phyloP scores from a whole-genome alignment of 225 moss, liverwort and hornwort species.

The Pseudisothecium myosuroides region DNA sequence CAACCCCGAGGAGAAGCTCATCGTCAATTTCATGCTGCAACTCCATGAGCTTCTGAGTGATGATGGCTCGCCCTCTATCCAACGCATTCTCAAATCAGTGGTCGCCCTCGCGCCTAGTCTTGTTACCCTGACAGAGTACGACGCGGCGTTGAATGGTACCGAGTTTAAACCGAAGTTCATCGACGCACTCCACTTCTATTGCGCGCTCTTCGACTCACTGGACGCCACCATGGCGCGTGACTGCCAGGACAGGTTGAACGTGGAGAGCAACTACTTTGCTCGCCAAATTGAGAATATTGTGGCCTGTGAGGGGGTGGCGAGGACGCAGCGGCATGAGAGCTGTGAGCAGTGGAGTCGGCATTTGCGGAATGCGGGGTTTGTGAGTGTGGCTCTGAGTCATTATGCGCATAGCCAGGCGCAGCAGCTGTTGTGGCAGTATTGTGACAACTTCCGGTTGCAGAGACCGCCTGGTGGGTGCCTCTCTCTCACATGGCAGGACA shows the following conservation, averaged over 20 bases:
- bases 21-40: constrained; percentile 58
- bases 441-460: constrained; percentile 50
- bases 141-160: constrained; percentile 38
- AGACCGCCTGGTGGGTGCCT: constrained; percentile 19
- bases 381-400: constrained; percentile 40
- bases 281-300: constrained; percentile 55
- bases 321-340: constrained; percentile 42
- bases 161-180: constrained; percentile 43
- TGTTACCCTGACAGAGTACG: constrained; percentile 57
- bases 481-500: constrained; percentile 59
- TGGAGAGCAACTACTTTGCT: constrained; percentile 52
- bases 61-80: constrained; percentile 11
- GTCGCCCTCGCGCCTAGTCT: constrained; percentile 34
- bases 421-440: constrained; percentile 59
- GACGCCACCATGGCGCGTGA: constrained; percentile 57
- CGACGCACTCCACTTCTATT: constrained; percentile 58
- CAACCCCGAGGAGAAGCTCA: constrained; percentile 16
- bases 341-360: constrained; percentile 36
- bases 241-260: constrained; percentile 45
- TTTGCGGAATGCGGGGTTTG: constrained; percentile 21
- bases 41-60: constrained; percentile 40
- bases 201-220: constrained; percentile 60
- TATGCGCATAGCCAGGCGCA: constrained; percentile 68
- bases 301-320: constrained; percentile 33
- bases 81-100: constrained; percentile 24